Base-by-base conservation (phyloP, 2,329 filamentous ascomycete genomes). In the Exophiala viscosa region DNA sequence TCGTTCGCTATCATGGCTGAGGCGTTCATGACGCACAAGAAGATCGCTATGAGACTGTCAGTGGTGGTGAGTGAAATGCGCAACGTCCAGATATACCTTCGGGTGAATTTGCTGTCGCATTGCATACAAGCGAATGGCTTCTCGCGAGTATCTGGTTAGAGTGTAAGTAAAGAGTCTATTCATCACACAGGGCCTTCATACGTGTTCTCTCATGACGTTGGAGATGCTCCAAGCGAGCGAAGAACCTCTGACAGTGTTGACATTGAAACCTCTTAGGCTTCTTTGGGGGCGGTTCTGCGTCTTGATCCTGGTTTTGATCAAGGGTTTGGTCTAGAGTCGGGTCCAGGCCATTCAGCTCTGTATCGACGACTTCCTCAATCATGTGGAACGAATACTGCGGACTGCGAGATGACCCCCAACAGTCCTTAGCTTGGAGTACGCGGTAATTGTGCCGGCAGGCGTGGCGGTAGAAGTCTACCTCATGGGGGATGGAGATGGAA, bases 221-320 rank as follows among this genome's bases (percentile, higher is more conserved):
- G 13, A 72, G 58, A 57, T 72, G 70, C 51, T 73, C 70, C 9
- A 72, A 61, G 17, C 70, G 65, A n/a, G 70, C 62, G 62, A 59
- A 62, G 41, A 60, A 45, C 33, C 59, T 43, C 31, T 60, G 59
- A 36, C 60, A 62, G 28, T 59, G 57, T 31, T 58, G 48, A 50
- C 60, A 62, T 44, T 44, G 70, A 69, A 47, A 75, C 60, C 23
- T 71, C 71, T 64, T 74, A 72, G 55, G 71, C 69, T 62, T 73
- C 66, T 48, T 68, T 52, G 34, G 67, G 57, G 39, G 67, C 61
- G 48, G 60, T 31, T 59, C 56, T 9, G 20, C 11, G 40, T 42
- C 40, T 41, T 51, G 52, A 43, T 35, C 48, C 36, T 40, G 49
- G 39, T 47, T 42, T 33, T 48, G 35, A 28, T 46, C 52, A 5